Conservation (phyloP, 495 filamentous ascomycete species). For the Parathielavia appendiculata region DNA sequence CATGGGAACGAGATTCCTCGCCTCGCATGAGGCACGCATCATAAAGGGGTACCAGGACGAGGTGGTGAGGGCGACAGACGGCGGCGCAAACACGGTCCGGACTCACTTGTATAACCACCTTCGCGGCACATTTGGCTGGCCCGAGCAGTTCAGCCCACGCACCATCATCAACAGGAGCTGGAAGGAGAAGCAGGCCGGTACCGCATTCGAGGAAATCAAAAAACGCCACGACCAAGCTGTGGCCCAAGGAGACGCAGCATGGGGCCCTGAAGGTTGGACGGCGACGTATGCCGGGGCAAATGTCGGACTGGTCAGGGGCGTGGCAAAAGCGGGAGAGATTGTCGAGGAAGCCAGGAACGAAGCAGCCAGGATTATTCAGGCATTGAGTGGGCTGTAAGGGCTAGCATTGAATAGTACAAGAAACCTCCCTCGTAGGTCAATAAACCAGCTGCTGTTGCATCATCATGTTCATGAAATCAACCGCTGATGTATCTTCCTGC, state of each 20-base stretch:
- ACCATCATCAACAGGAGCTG: conserved; percentile 58
- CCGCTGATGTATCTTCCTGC: not conserved
- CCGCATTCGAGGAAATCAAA: conserved; percentile 54
- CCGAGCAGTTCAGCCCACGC: conserved; percentile 56
- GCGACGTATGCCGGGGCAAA: conserved; percentile 63
- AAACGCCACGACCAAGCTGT: conserved; percentile 52
- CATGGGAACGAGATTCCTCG: conserved; percentile 90
- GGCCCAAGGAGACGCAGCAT: conserved; percentile 51
- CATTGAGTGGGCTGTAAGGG: conserved; percentile 6
- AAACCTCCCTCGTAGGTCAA: not conserved
- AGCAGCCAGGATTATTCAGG: conserved; percentile 50
- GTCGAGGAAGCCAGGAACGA: conserved; percentile 62
- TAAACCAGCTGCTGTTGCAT: not conserved
- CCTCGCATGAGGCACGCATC: conserved; percentile 79
- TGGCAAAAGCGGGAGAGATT: conserved; percentile 64
- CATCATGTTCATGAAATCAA: not conserved
- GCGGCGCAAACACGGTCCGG: conserved; percentile 57
- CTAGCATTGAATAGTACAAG: conserved; percentile 1
- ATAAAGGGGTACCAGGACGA: conserved; percentile 82
- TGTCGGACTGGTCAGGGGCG: conserved; percentile 59
- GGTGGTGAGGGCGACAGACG: conserved; percentile 66
- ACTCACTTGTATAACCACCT: conserved; percentile 68
- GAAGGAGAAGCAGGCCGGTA: conserved; percentile 52
- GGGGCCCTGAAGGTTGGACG: conserved; percentile 59
- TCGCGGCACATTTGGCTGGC: conserved; percentile 65